Evolutionary conservation across 495 filamentous ascomycete genomes (phyloP).

Genomic region (Amphirosellinia nigrospora): DNA sequence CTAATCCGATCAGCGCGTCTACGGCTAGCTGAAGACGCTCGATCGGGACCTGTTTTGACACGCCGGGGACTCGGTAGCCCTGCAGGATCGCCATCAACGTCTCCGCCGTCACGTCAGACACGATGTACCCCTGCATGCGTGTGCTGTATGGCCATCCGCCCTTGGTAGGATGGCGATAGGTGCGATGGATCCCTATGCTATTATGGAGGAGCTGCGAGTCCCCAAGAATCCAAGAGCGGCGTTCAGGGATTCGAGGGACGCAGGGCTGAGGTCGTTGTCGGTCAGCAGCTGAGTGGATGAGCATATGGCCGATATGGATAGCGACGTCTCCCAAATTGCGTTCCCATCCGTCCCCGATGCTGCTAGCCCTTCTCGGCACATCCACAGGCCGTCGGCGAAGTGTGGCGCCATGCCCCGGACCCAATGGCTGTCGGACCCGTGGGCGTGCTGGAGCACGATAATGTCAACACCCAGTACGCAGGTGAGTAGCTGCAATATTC

Average conservation of each 20-base stretch:
- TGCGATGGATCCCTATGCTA: slow-evolving; percentile 66
- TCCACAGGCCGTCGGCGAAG: slow-evolving; percentile 77
- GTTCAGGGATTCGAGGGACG: slow-evolving; percentile 71
- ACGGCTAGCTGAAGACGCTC: slow-evolving; percentile 74
- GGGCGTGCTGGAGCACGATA: slow-evolving; percentile 70
- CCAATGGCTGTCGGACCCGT: slow-evolving; percentile 70
- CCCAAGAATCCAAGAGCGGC: slow-evolving; percentile 79
- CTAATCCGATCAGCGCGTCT: slow-evolving; percentile 83
- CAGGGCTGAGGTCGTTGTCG: slow-evolving; percentile 67
- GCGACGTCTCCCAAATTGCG: slow-evolving; percentile 84
- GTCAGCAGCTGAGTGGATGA: slow-evolving; percentile 56
- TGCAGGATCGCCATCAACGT: slow-evolving; percentile 74
- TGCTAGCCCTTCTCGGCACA: slow-evolving; percentile 81
- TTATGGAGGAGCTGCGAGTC: slow-evolving; percentile 79
- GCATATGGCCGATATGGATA: slow-evolving; percentile 66
- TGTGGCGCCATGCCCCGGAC: slow-evolving; percentile 73
- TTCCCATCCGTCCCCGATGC: slow-evolving; percentile 85
- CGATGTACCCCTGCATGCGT: slow-evolving; percentile 79
- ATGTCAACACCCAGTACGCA: slow-evolving; percentile 78
- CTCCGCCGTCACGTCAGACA: slow-evolving; percentile 81
- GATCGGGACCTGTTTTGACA: slow-evolving; percentile 64
- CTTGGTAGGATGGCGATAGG: slow-evolving; percentile 79
- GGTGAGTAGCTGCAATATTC: slow-evolving; percentile 76
- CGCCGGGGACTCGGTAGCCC: slow-evolving; percentile 69
- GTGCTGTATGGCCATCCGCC: slow-evolving; percentile 86